Evolutionary conservation across 2,329 filamentous ascomycete species (phyloP).

Genomic region (Neurospora crassa): DNA sequence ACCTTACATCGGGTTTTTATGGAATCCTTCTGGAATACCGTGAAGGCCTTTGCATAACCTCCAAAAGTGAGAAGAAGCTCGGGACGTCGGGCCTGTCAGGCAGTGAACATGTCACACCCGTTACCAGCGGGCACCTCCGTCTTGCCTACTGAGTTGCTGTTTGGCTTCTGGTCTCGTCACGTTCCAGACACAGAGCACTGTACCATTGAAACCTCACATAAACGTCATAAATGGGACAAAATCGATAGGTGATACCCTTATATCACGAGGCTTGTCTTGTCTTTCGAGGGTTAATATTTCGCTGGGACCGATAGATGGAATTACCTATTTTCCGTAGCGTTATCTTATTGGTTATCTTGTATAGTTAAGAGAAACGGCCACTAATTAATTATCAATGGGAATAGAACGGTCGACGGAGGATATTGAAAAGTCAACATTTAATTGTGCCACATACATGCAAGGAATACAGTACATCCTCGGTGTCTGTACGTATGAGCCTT

Average conservation of each 20-base stretch:
- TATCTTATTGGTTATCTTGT: no score
- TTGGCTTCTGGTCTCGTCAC: neutral
- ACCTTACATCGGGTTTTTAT: neutral
- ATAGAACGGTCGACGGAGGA: no score
- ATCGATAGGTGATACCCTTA: neutral
- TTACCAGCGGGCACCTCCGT: neutral
- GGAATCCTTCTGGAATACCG: neutral
- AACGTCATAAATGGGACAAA: neutral
- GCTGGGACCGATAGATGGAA: neutral
- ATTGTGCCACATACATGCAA: neutral
- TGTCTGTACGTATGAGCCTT: neutral
- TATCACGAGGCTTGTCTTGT: neutral
- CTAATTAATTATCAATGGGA: no score
- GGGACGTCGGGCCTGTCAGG: neutral
- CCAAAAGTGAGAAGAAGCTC: neutral
- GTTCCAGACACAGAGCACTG: neutral
- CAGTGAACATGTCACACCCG: neutral
- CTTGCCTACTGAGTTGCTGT: neutral
- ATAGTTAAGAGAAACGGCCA: neutral
- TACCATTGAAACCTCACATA: neutral
- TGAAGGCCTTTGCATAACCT: neutral
- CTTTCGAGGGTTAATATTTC: neutral
- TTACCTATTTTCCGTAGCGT: no score
- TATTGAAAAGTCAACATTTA: neutral
- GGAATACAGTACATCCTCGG: neutral